Evolutionary conservation across 805 yeast species (phyloP).

Genomic region (Starmerella vitae): DNA sequence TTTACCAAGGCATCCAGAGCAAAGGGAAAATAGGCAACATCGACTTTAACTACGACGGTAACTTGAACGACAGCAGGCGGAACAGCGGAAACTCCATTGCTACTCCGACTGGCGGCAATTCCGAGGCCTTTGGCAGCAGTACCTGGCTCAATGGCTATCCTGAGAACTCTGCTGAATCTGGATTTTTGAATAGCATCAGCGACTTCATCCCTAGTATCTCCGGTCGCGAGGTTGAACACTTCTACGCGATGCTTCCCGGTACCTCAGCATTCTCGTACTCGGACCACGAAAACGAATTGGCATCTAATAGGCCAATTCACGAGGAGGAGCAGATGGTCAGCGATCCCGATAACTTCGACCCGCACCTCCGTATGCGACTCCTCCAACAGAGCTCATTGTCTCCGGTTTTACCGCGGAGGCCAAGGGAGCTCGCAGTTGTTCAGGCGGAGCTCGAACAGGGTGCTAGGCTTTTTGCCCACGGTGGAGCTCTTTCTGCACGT

Average conservation of each 20-base stretch:
- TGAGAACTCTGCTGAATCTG: background rate
- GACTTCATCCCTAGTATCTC: constrained; percentile 19
- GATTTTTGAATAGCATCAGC: constrained; percentile 3
- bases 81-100: background rate
- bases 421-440: constrained; percentile 17
- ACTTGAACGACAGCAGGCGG: background rate
- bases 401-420: constrained; percentile 14
- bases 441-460: constrained; percentile 13
- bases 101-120: background rate
- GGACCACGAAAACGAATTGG: constrained; percentile 12
- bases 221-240: constrained; percentile 17
- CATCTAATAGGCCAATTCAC: constrained; percentile 9
- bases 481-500: background rate
- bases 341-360: constrained; percentile 19
- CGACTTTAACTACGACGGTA: background rate
- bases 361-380: constrained; percentile 15
- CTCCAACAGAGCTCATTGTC: constrained; percentile 9
- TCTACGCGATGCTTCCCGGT: constrained; percentile 18
- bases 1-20: no score
- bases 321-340: constrained; percentile 14
- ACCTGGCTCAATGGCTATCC: background rate
- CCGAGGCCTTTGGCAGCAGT: background rate
- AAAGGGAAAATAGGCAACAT: background rate
- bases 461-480: constrained; percentile 2
- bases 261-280: constrained; percentile 1